These are phyloP conservation scores for Truncatella angustata DNA, from an alignment of 2,329 filamentous ascomycete species.

Conservation along the genomic window DNA sequence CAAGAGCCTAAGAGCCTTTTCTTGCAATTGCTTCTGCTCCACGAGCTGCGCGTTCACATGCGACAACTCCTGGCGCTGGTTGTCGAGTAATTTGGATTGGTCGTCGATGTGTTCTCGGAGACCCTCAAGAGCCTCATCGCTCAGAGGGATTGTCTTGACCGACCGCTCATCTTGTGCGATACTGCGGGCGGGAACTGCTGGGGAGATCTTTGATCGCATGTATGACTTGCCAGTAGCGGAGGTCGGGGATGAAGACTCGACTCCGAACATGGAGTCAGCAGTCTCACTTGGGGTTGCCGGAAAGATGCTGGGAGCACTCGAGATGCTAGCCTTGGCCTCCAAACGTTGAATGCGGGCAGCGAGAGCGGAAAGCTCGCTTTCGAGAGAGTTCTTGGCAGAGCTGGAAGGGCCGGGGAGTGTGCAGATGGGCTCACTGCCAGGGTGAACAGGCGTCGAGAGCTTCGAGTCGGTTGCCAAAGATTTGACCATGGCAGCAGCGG, in stretches of 20 bases:
- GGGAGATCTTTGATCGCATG: slow-evolving; percentile 41
- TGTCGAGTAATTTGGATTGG: slow-evolving; percentile 88
- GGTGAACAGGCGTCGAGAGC: slow-evolving; percentile 35
- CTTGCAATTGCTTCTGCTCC: slow-evolving; percentile 81
- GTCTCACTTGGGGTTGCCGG: slow-evolving; percentile 83
- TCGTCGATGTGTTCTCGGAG: slow-evolving; percentile 89
- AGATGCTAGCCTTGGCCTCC: slow-evolving; percentile 70
- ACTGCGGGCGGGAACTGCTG: slow-evolving; percentile 38
- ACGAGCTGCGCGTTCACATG: slow-evolving; percentile 83
- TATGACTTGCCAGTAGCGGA: slow-evolving; percentile 40
- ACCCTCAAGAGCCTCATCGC: slow-evolving; percentile 79
- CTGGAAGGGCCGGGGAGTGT: slow-evolving; percentile 75
- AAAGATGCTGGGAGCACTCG: slow-evolving; percentile 56
- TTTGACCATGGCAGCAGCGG: slow-evolving; percentile 52
- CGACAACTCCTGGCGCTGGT: slow-evolving; percentile 80
- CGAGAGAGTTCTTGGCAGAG: slow-evolving; percentile 73
- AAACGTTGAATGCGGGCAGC: slow-evolving; percentile 76
- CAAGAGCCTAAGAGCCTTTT: slow-evolving; percentile 76
- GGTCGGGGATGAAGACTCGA: slow-evolving; percentile 48
- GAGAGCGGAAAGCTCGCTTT: slow-evolving; percentile 79
- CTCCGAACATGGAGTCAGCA: slow-evolving; percentile 61
- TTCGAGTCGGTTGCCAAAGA: slow-evolving; percentile 46
- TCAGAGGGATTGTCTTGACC: slow-evolving; percentile 54
- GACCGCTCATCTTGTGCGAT: slow-evolving; percentile 32
- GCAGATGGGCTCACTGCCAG: slow-evolving; percentile 50